A percentile compares a stretch with the other conserved stretches of the same genome.
Conservation (phyloP, 257 asterid genomes). For the Osmanthus fragrans region DNA sequence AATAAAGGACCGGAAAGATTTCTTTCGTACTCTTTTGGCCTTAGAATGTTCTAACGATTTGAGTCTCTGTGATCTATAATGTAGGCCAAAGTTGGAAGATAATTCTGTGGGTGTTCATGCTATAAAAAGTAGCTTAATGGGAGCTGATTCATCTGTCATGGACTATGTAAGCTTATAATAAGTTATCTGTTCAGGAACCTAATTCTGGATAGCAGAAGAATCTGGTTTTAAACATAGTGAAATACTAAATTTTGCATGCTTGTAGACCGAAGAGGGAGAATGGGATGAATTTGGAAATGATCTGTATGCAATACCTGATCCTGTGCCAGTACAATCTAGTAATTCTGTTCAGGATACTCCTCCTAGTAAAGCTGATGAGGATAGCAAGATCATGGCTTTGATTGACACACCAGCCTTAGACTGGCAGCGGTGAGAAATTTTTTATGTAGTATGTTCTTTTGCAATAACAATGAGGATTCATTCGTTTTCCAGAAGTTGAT, state of each 20-base stretch:
- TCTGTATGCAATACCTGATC: constrained; percentile 78
- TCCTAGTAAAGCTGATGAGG: constrained; percentile 82
- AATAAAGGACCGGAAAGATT: neutral
- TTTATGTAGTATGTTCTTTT: constrained; percentile 7
- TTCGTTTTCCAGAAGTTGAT: constrained; percentile 3
- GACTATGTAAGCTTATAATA: constrained; percentile 62
- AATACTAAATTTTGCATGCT: constrained; percentile 15
- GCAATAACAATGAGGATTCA: neutral
- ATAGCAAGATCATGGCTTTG: constrained; percentile 86
- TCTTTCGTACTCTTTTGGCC: too few species aligned
- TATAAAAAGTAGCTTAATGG: constrained; percentile 51
- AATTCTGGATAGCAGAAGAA: constrained; percentile 3
- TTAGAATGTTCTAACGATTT: constrained; percentile 15
- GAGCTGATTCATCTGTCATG: constrained; percentile 56
- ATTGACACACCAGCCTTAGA: constrained; percentile 94
- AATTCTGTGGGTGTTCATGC: constrained; percentile 61
- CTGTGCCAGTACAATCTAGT: constrained; percentile 44
- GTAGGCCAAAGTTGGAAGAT: constrained; percentile 65
- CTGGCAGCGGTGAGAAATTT: constrained; percentile 81
- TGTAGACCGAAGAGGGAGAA: constrained; percentile 81
- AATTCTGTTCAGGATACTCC: constrained; percentile 58
- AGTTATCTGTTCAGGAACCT: constrained; percentile 10
- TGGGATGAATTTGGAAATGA: constrained; percentile 97
- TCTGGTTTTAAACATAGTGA: neutral
- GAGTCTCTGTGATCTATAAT: constrained; percentile 33